These are phyloP conservation scores for Mrakia frigida DNA, from an alignment of 768 basidiomycete species.

Conservation along the genomic window DNA sequence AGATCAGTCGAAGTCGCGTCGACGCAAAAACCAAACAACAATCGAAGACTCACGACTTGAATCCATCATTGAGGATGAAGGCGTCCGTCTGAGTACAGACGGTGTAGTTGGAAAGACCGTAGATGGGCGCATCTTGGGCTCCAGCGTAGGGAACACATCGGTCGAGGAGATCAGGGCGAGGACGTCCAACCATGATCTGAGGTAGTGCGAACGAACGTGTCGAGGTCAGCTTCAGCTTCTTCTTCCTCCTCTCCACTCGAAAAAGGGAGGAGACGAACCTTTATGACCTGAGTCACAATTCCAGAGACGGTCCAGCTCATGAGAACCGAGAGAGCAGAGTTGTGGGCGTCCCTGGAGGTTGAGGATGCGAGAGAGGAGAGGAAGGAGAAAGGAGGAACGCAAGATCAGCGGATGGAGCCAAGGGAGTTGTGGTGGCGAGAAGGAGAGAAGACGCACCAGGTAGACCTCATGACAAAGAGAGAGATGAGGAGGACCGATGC, in stretches of 20 bases:
- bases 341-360: slow-evolving; percentile 59
- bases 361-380: slow-evolving; percentile 21
- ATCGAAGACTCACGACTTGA: slow-evolving; percentile 50
- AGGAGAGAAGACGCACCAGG: slow-evolving; percentile 76
- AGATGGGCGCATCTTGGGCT: slow-evolving; percentile 58
- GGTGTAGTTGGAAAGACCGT: slow-evolving; percentile 64
- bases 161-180: slow-evolving; percentile 58
- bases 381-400: slow-evolving; percentile 42
- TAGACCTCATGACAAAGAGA: slow-evolving; percentile 64
- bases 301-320: slow-evolving; percentile 63
- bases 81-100: slow-evolving; percentile 72
- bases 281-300: slow-evolving; percentile 73
- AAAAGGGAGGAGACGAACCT: slow-evolving; percentile 43
- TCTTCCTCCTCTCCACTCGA: background rate
- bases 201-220: background rate
- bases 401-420: slow-evolving; percentile 36
- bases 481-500: slow-evolving; percentile 66
- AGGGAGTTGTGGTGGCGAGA: slow-evolving; percentile 39
- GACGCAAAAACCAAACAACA: background rate
- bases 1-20: background rate
- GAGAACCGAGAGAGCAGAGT: slow-evolving; percentile 28
- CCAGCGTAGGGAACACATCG: slow-evolving; percentile 67
- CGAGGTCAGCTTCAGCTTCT: background rate
- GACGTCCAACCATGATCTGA: slow-evolving; percentile 64
- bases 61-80: slow-evolving; percentile 67